Conservation (phyloP, 2,329 filamentous ascomycete species). For the Blumeria graminis region DNA sequence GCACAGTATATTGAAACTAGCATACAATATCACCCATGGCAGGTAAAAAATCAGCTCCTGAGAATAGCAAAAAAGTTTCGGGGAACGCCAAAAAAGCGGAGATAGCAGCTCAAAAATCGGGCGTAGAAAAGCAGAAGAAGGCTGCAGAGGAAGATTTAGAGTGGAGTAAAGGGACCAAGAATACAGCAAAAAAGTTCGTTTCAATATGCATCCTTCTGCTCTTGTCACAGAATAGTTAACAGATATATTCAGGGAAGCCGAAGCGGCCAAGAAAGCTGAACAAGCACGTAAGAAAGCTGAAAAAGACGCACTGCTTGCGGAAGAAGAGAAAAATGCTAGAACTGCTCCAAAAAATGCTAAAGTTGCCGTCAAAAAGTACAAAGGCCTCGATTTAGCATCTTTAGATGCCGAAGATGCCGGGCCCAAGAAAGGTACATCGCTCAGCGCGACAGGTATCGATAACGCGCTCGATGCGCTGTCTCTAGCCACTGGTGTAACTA, state of each 20-base stretch:
- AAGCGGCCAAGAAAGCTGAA: conserved; percentile 63
- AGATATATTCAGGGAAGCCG: conserved; percentile 39
- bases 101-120: conserved; percentile 55
- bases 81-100: conserved; percentile 89
- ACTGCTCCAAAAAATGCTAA: conserved; percentile 44
- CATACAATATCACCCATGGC: conserved; percentile 26
- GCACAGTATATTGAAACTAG: no score
- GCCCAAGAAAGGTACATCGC: conserved; percentile 23
- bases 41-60: conserved; percentile 43
- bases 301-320: conserved; percentile 55
- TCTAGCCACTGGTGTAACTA: conserved; percentile 29
- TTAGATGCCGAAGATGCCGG: conserved; percentile 32
- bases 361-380: conserved; percentile 39
- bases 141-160: conserved; percentile 45
- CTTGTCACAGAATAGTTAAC: no score
- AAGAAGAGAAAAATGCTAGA: conserved; percentile 64
- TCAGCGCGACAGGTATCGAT: conserved; percentile 76
- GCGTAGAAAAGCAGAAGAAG: conserved; percentile 40
- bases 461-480: conserved; percentile 75
- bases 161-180: conserved; percentile 75
- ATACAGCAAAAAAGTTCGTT: conserved; percentile 61
- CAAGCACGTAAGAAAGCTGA: conserved; percentile 77
- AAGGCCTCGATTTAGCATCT: conserved; percentile 49
- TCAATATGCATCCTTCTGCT: no score
- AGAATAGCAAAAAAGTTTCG: conserved; percentile 70